These are phyloP conservation scores for Codiaeum variegatum DNA, from an alignment of 441 rosid species.

Conservation along the genomic window DNA sequence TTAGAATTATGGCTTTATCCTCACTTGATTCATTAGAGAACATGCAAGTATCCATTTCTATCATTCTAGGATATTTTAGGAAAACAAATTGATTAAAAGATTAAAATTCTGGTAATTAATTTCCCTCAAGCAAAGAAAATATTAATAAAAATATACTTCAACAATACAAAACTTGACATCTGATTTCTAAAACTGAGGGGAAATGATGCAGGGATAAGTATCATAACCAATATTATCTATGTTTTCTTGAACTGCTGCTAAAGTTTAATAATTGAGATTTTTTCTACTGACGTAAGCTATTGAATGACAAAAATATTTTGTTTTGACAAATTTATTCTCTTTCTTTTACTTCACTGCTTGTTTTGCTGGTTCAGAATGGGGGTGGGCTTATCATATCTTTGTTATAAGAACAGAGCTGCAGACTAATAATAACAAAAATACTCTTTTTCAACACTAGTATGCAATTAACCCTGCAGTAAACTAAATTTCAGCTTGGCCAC, in stretches of 20 bases:
- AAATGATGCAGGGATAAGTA: neutral
- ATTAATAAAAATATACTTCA: neutral
- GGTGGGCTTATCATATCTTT: neutral
- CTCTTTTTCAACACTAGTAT: neutral
- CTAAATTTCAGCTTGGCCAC: conserved; percentile 33
- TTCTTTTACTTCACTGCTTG: neutral
- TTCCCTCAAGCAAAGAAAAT: neutral
- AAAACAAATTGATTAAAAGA: neutral
- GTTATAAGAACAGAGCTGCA: neutral
- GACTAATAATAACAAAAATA: neutral
- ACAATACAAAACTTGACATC: neutral
- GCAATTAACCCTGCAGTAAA: conserved; percentile 13
- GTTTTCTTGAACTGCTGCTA: neutral
- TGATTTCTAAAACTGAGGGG: neutral
- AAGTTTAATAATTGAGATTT: neutral
- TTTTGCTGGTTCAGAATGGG: neutral
- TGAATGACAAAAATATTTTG: neutral
- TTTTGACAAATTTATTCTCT: neutral
- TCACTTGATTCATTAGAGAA: no score
- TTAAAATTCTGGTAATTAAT: neutral
- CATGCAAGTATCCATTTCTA: neutral
- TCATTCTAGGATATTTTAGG: neutral
- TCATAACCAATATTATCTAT: no score
- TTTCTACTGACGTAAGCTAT: neutral
- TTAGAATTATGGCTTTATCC: no score